phyloP scores from a whole-genome alignment of 1,284 basidiomycete genomes.

The Cutaneotrichosporon sp. region DNA sequence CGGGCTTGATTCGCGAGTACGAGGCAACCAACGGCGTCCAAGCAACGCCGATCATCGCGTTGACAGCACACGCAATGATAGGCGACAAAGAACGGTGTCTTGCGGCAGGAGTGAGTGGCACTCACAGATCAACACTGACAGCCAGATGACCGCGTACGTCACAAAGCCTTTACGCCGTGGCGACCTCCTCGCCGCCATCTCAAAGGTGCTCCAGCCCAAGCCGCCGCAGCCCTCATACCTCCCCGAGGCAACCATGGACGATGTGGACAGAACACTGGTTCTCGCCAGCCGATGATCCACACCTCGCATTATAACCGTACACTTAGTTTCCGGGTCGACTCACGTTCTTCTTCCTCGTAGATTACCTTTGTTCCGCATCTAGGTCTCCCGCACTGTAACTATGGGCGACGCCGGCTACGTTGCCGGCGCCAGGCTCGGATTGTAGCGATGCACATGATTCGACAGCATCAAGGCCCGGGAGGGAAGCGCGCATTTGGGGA shows the following conservation, averaged over 20 bases:
- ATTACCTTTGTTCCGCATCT: background rate
- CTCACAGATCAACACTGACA: background rate
- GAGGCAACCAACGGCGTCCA: constrained; percentile 69
- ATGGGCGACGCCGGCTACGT: background rate
- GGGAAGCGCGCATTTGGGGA: no score
- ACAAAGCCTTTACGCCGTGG: constrained; percentile 35
- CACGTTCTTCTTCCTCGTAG: background rate
- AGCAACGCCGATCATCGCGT: constrained; percentile 86
- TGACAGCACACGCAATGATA: constrained; percentile 78
- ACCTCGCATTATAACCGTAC: background rate
- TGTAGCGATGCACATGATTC: constrained; percentile 3
- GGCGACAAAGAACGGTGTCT: constrained; percentile 90
- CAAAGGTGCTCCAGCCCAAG: constrained; percentile 39
- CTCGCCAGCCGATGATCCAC: constrained; percentile 12
- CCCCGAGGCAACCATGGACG: constrained; percentile 10
- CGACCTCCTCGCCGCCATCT: constrained; percentile 45
- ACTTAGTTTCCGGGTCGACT: background rate
- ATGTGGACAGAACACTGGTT: constrained; percentile 13
- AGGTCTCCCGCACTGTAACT: constrained; percentile 1
- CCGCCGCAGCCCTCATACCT: constrained; percentile 7
- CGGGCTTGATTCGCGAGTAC: constrained; percentile 56
- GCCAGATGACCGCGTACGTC: constrained; percentile 21
- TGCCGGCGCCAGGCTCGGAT: background rate
- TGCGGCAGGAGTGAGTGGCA: constrained; percentile 65
- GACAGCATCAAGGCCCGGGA: no score